Evolutionary conservation across 202 grass and related monocot genomes (phyloP).

Genomic region (Panicum virgatum): DNA sequence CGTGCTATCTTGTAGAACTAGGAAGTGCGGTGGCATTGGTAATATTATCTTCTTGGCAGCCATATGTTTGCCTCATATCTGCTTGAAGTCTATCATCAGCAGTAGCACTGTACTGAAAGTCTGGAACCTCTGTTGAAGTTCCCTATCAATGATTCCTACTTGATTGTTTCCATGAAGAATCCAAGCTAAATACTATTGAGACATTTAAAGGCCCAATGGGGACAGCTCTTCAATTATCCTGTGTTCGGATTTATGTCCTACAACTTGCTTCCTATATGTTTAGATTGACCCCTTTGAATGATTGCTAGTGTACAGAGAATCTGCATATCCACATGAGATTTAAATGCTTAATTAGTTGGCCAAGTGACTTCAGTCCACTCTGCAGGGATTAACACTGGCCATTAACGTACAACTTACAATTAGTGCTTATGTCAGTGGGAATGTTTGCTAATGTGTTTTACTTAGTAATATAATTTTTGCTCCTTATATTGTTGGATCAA

Average conservation of each 20-base stretch:
- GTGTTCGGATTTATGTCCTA: conserved; percentile 29
- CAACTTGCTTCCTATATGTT: conserved; percentile 28
- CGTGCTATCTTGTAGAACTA: background rate
- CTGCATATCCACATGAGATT: background rate
- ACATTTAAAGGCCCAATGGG: background rate
- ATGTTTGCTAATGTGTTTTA: background rate
- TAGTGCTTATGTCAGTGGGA: background rate
- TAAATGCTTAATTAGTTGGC: background rate
- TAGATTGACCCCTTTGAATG: background rate
- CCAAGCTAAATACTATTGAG: background rate
- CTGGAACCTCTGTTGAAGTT: conserved; percentile 7
- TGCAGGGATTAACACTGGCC: background rate
- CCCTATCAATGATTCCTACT: conserved; percentile 10
- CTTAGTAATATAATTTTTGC: background rate
- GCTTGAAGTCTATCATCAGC: conserved; percentile 23
- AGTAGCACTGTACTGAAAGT: conserved; percentile 32
- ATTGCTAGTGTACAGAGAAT: background rate
- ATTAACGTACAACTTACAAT: conserved; percentile 7
- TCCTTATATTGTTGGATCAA: conserved; percentile 22
- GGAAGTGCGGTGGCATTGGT: too few species aligned
- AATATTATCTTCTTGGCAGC: conserved; percentile 8
- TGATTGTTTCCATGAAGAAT: conserved; percentile 13
- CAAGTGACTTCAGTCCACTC: background rate
- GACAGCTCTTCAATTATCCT: conserved; percentile 11
- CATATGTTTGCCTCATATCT: background rate